Conservation (phyloP, 192 early-diverging fungal species). For the Gaertneriomyces semiglobifer region DNA sequence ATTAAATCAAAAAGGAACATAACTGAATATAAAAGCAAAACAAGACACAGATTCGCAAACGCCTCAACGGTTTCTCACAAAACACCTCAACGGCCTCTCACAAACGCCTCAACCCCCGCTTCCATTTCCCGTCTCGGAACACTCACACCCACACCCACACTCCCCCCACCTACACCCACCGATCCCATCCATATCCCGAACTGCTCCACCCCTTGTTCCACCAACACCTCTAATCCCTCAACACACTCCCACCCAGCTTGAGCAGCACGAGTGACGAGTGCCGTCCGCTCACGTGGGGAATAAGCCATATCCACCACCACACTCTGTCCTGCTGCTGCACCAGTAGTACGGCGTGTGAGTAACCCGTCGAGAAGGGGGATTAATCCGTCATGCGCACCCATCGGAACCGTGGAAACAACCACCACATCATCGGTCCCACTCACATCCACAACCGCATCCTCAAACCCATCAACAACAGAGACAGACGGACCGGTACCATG, state of each 20-base stretch:
- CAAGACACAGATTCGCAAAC: no score
- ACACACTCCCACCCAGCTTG: constrained; percentile 51
- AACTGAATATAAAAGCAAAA: no score
- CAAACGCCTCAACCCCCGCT: background rate
- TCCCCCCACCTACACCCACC: constrained; percentile 45
- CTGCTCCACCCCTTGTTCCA: constrained; percentile 91
- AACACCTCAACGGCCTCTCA: no score
- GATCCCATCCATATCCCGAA: constrained; percentile 81
- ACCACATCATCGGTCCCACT: constrained; percentile 58
- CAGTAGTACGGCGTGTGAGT: constrained; percentile 43
- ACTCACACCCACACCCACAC: constrained; percentile 38
- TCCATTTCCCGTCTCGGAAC: constrained; percentile 1
- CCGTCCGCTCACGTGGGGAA: constrained; percentile 73
- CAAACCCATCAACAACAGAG: constrained; percentile 18
- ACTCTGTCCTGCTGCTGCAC: constrained; percentile 50
- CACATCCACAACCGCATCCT: constrained; percentile 33
- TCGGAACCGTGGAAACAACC: constrained; percentile 52
- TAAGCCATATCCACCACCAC: constrained; percentile 94
- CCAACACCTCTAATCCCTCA: constrained; percentile 83
- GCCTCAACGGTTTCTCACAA: no score
- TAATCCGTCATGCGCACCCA: constrained; percentile 85
- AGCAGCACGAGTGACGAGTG: constrained; percentile 65
- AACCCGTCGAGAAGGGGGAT: constrained; percentile 48
- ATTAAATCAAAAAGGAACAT: no score
- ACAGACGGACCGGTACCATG: no score